Percentiles rank a stretch among this genome's conserved stretches.
Evolutionary conservation across 192 early-diverging fungal species (phyloP).

Genomic region (Entomortierella chlamydospora): DNA sequence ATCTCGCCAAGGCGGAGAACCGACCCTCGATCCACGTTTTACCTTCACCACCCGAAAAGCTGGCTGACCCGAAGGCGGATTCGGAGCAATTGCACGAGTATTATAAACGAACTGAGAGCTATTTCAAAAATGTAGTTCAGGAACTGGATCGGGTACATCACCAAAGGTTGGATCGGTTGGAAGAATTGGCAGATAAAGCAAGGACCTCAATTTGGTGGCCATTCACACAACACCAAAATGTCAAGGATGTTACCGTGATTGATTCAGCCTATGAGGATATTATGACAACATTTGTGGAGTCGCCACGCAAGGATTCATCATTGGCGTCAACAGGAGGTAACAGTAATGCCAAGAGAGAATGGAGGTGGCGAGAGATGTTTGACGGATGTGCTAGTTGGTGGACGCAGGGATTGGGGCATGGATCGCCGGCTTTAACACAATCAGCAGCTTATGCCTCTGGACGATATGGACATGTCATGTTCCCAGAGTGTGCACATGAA

Average conservation of each 20-base stretch:
- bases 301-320: constrained; percentile 12
- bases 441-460: constrained; percentile 75
- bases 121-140: constrained; percentile 58
- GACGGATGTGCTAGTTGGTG: constrained; percentile 87
- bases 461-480: constrained; percentile 85
- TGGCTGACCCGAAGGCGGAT: constrained; percentile 57
- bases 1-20: constrained; percentile 45
- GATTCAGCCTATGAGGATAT: constrained; percentile 80
- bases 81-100: constrained; percentile 67
- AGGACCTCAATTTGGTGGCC: constrained; percentile 81
- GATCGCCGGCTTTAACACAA: constrained; percentile 64
- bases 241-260: constrained; percentile 72
- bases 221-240: constrained; percentile 77
- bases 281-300: constrained; percentile 65
- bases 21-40: constrained; percentile 48
- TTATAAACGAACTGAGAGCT: constrained; percentile 61
- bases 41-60: constrained; percentile 60
- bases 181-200: constrained; percentile 63
- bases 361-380: constrained; percentile 63
- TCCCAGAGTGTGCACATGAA: constrained; percentile 78
- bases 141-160: constrained; percentile 62
- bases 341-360: constrained; percentile 5
- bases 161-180: constrained; percentile 64
- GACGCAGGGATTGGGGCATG: constrained; percentile 85
- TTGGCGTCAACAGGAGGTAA: constrained; percentile 1